phyloP scores from a whole-genome alignment of 768 basidiomycete species.

The Cystobasidium onofrii region DNA sequence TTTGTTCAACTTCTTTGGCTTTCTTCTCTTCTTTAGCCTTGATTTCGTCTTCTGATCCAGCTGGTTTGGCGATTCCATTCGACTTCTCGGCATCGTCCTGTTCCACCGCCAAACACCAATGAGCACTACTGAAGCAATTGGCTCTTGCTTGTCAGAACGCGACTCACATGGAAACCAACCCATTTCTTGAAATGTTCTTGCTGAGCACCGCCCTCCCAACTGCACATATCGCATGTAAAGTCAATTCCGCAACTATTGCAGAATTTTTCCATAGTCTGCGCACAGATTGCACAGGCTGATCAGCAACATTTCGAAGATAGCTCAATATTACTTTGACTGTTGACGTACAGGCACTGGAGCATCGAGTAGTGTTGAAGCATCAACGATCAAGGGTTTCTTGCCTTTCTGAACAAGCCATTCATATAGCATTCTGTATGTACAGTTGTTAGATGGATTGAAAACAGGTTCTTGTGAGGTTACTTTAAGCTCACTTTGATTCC shows the following conservation, averaged over 20 bases:
- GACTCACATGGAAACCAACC: constrained; percentile 38
- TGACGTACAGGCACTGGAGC: constrained; percentile 24
- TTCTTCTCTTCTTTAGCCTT: constrained; percentile 17
- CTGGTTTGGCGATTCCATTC: constrained; percentile 31
- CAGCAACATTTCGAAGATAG: no score
- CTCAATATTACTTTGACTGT: no score
- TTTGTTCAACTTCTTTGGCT: constrained; percentile 18
- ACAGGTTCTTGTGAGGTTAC: constrained; percentile 26
- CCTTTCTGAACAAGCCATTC: constrained; percentile 27
- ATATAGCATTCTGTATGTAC: constrained; percentile 6
- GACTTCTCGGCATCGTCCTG: constrained; percentile 37
- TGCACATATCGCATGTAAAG: constrained; percentile 38
- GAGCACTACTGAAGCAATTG: no score
- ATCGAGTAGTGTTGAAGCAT: constrained; percentile 37
- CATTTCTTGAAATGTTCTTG: constrained; percentile 42
- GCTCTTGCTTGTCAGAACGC: no score
- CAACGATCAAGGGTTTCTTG: constrained; percentile 36
- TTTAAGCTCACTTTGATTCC: constrained; percentile 37
- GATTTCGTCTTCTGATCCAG: constrained; percentile 9
- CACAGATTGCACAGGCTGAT: neutral
- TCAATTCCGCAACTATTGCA: constrained; percentile 39
- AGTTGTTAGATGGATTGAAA: constrained; percentile 23
- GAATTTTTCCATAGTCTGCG: constrained; percentile 35
- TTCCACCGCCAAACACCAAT: no score
- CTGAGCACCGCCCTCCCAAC: constrained; percentile 39